phyloP scores from a whole-genome alignment of 2,329 filamentous ascomycete species.

The Verticillium isaacii region DNA sequence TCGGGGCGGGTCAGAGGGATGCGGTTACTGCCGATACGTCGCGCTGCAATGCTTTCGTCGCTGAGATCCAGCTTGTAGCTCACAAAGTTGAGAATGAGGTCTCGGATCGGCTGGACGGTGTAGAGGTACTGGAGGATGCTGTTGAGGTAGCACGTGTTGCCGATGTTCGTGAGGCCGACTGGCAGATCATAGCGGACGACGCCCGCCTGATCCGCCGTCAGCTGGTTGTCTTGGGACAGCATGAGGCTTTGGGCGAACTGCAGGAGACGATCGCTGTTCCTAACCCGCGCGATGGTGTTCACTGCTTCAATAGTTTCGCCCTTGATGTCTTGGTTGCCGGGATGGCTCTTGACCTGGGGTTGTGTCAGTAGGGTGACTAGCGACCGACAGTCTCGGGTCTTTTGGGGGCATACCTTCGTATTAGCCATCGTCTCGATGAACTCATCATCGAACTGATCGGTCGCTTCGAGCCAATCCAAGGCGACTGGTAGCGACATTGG shows the following conservation, averaged over 20 bases:
- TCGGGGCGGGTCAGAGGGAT: slow-evolving; percentile 46
- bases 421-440: slow-evolving; percentile 6
- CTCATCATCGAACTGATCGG: slow-evolving; percentile 4
- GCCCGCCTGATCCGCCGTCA: neutral
- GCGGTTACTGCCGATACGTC: slow-evolving; percentile 68
- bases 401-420: slow-evolving; percentile 5
- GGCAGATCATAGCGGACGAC: slow-evolving; percentile 47
- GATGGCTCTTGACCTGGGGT: slow-evolving; percentile 5
- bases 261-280: slow-evolving; percentile 4
- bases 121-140: slow-evolving; percentile 95
- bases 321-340: slow-evolving; percentile 2
- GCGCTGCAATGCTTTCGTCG: slow-evolving; percentile 57
- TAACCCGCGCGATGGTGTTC: slow-evolving; percentile 3
- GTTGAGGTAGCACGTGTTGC: slow-evolving; percentile 97
- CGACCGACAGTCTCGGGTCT: neutral
- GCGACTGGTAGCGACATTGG: neutral
- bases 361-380: neutral
- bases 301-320: slow-evolving; percentile 6
- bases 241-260: neutral
- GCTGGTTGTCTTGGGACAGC: neutral
- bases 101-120: slow-evolving; percentile 74
- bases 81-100: slow-evolving; percentile 75
- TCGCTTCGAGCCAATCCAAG: slow-evolving; percentile 4
- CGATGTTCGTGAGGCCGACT: slow-evolving; percentile 86
- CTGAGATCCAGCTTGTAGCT: slow-evolving; percentile 63